Conservation (phyloP, 306 rosid genomes). For the Comarum palustre region DNA sequence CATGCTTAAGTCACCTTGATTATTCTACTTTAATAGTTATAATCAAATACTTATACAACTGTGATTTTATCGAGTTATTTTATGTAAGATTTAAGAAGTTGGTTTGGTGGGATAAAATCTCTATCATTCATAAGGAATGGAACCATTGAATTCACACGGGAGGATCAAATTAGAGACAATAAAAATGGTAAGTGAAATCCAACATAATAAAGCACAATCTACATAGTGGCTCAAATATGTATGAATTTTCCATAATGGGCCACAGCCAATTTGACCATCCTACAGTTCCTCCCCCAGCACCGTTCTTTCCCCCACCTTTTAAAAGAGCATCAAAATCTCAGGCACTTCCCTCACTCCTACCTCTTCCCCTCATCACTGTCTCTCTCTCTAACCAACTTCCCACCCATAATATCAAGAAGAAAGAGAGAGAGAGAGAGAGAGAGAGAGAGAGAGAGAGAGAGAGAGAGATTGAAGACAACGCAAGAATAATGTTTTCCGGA, state of each 20-base stretch:
- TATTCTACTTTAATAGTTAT: neutral
- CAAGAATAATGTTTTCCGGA: constrained; percentile 7
- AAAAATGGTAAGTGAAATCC: constrained; percentile 8
- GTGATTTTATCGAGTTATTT: neutral
- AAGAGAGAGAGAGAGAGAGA: too few species aligned
- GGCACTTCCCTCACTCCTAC: constrained; percentile 9
- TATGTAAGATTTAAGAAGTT: neutral
- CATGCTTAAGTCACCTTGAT: neutral
- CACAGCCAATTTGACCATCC: constrained; percentile 13
- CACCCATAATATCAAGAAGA: too few species aligned
- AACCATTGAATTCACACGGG: constrained; percentile 1
- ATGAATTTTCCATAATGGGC: constrained; percentile 3
- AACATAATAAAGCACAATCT: neutral
- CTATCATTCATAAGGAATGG: neutral
- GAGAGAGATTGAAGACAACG: neutral
- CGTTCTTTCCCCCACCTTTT: constrained; percentile 4
- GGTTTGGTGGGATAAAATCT: neutral
- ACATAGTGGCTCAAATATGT: constrained; percentile 1
- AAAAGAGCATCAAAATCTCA: constrained; percentile 10
- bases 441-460: neutral
- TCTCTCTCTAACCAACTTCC: constrained; percentile 2
- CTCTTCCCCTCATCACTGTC: neutral
- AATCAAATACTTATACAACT: neutral
- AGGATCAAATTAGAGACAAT: neutral
- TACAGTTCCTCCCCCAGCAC: constrained; percentile 7